Evolutionary conservation across 495 filamentous ascomycete species (phyloP).

Genomic region (Diplogelasinospora grovesii): DNA sequence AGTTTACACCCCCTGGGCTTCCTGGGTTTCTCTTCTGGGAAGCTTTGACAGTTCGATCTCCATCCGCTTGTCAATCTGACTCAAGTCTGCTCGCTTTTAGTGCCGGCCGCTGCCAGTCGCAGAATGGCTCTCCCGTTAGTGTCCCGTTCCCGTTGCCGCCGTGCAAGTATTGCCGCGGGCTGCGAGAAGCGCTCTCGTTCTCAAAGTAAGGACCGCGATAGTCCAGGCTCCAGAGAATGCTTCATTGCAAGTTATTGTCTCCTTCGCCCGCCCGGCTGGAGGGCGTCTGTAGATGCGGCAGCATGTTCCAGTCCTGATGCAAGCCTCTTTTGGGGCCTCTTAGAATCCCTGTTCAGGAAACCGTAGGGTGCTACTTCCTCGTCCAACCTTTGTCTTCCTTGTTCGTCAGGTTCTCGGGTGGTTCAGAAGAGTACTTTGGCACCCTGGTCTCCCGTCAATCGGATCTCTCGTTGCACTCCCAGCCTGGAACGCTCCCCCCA

Average conservation of each 20-base stretch:
- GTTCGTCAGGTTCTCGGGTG: conserved; percentile 8
- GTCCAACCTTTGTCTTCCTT: conserved; percentile 11
- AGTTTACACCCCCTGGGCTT: conserved; percentile 1
- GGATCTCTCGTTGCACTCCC: conserved; percentile 20
- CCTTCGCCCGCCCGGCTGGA: too few species aligned
- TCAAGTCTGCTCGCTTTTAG: neutral
- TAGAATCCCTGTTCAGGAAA: neutral
- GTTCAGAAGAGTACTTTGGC: conserved; percentile 18
- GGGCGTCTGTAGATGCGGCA: too few species aligned
- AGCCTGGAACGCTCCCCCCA: conserved; percentile 10
- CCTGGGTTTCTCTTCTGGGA: conserved; percentile 2
- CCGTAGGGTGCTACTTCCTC: conserved; percentile 2
- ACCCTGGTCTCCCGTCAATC: conserved; percentile 21
- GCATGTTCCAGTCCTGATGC: conserved; percentile 10
- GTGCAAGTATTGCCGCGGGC: conserved; percentile 14
- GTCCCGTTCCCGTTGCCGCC: conserved; percentile 14
- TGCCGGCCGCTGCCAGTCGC: conserved; percentile 1
- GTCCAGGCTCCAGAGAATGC: too few species aligned
- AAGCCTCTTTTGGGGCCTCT: conserved; percentile 6
- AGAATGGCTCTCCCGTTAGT: conserved; percentile 13
- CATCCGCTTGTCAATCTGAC: neutral
- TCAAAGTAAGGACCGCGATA: too few species aligned
- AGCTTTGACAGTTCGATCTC: neutral
- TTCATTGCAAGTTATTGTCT: too few species aligned
- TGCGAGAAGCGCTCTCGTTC: too few species aligned